Evolutionary conservation across 1,284 basidiomycete species (phyloP).

Genomic region (Serendipita sp.): DNA sequence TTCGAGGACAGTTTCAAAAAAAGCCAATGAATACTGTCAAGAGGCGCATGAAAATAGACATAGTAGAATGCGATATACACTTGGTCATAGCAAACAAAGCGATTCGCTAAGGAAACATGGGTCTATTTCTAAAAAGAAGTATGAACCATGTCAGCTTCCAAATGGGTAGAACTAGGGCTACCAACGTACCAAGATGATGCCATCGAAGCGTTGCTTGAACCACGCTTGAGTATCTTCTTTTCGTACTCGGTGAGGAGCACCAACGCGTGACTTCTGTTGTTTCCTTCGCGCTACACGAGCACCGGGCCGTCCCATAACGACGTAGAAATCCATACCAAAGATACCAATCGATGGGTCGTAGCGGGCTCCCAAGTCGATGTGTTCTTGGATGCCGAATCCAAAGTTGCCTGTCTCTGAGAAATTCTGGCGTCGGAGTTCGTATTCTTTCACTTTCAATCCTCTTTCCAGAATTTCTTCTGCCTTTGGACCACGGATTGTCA

Average conservation of each 20-base stretch:
- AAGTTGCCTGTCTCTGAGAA: constrained; percentile 98
- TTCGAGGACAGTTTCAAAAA: neutral
- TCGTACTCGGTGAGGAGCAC: constrained; percentile 76
- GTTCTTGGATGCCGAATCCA: constrained; percentile 95
- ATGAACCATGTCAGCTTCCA: too few species aligned
- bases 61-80: too few species aligned
- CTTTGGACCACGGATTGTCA: constrained; percentile 98
- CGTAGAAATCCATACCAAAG: constrained; percentile 97
- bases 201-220: constrained; percentile 99
- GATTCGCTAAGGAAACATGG: too few species aligned
- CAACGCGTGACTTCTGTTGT: constrained; percentile 77
- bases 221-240: constrained; percentile 91
- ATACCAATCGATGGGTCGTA: constrained; percentile 97
- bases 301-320: constrained; percentile 95
- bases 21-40: too few species aligned
- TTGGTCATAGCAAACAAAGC: too few species aligned
- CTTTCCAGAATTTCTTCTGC: constrained; percentile 99
- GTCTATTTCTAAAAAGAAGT: too few species aligned
- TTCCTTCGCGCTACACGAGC: constrained; percentile 86
- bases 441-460: constrained; percentile 99
- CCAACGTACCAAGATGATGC: constrained; percentile 72
- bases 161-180: neutral
- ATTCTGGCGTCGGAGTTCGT: constrained; percentile 87
- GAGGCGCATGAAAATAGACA: too few species aligned
- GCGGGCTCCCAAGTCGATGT: constrained; percentile 97